Base-by-base conservation (phyloP, 441 rosid genomes). In the Populus hybrid region DNA sequence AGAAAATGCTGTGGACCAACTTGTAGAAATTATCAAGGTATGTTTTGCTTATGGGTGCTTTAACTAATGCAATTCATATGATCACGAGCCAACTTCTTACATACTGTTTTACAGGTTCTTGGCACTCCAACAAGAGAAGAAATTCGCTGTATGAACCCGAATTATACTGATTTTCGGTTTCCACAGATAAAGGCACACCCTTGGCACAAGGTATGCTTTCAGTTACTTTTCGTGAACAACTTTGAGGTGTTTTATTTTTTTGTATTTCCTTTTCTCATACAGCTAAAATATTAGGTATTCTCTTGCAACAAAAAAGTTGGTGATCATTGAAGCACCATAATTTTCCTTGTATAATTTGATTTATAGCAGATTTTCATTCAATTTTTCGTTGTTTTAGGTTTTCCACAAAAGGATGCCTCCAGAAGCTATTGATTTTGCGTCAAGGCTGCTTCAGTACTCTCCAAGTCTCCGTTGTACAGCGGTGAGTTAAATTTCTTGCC, bases 111-210 rank as follows among this genome's bases (percentile, higher is more conserved):
- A 34, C 88, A 96, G 98, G 97, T 97, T 81, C 98, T 95, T 32
- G 99, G 99, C 75, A 97, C 98, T 26, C 99, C 99, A n/a, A 97
- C 99, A 6, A 86, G 99, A 66, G 99, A 97, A 89, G 98, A 97
- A 86, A 93, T 95, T 77, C 91, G 97, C 76, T 95, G 99, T 83
- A 95, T 94, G 99, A 97, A 97, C 80, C 98, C 99, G 9, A 95
- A 91, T 80, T 97, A 94, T 77, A 92, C 93, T 0, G 98, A 97
- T 76, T 97, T 93, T 76, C 86, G 97, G 81, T 96, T 96, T 82
- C 99, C 99, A 0, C 98, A 96, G 88, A 93, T 96, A 64, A 94
- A 97, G 81, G 98, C 98, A 18, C 98, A 94, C 77, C 99, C 99
- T 1, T 97, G 99, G 99, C 98, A 95, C 86, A 97, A 97, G 98